These are phyloP conservation scores for Garcia nutans DNA, from an alignment of 345 rosid species.

Conservation along the genomic window DNA sequence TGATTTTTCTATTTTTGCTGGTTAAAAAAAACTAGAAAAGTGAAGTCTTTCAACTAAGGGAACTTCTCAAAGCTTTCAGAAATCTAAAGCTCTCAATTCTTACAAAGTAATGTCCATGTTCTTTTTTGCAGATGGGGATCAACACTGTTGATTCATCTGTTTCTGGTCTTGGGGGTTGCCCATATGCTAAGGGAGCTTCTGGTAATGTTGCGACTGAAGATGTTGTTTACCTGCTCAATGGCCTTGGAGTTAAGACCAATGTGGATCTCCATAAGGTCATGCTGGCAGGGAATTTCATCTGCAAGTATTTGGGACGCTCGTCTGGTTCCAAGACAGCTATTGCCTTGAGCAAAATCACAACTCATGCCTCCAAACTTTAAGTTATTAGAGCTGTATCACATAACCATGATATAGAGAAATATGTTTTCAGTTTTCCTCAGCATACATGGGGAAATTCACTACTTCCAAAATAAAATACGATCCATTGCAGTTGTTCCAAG, in stretches of 20 bases:
- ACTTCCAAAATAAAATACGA: not conserved
- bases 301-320: slow-evolving; percentile 52
- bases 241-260: slow-evolving; percentile 61
- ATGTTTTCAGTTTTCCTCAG: not conserved
- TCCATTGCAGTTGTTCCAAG: not conserved
- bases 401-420: not conserved
- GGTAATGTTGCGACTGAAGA: slow-evolving; percentile 81
- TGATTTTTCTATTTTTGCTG: not conserved
- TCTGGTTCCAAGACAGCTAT: slow-evolving; percentile 62
- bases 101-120: not conserved
- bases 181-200: slow-evolving; percentile 76
- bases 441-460: not conserved
- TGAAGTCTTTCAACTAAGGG: not conserved
- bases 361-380: slow-evolving; percentile 78
- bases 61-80: not conserved
- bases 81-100: no score
- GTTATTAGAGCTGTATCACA: not conserved
- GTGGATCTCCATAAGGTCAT: slow-evolving; percentile 59
- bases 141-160: slow-evolving; percentile 63
- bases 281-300: slow-evolving; percentile 61
- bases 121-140: slow-evolving; percentile 58
- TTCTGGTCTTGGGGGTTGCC: slow-evolving; percentile 76
- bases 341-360: slow-evolving; percentile 44
- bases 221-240: slow-evolving; percentile 69
- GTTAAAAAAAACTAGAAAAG: not conserved